Conservation (phyloP, 768 basidiomycete genomes). For the Fomitopsis pulvina region DNA sequence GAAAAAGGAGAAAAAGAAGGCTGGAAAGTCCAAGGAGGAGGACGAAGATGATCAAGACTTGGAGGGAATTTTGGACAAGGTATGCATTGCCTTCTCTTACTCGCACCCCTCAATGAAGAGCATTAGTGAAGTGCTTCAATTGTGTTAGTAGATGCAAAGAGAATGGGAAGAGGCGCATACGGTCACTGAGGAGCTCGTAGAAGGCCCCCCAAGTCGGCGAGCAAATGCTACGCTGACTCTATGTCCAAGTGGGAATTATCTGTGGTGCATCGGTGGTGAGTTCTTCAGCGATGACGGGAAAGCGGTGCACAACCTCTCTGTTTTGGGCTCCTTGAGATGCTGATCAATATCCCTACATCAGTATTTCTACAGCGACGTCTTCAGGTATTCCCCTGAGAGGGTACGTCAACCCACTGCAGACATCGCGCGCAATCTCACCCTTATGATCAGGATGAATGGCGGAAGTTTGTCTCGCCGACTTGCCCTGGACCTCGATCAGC, state of each 20-base stretch:
- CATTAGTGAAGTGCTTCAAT: neutral
- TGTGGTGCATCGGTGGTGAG: constrained; percentile 85
- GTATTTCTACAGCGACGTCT: constrained; percentile 88
- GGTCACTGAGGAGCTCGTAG: constrained; percentile 80
- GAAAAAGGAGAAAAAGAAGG: constrained; percentile 61
- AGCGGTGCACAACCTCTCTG: constrained; percentile 41
- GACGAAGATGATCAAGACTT: constrained; percentile 73
- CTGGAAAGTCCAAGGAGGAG: constrained; percentile 41
- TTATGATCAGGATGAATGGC: constrained; percentile 71
- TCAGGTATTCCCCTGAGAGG: constrained; percentile 81
- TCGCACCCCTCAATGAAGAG: neutral
- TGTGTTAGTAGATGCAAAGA: constrained; percentile 57
- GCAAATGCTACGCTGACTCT: constrained; percentile 80
- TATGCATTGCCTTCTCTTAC: constrained; percentile 22
- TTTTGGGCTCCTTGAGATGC: neutral
- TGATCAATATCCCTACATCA: constrained; percentile 19
- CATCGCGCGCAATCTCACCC: too few relatives aligned
- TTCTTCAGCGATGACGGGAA: constrained; percentile 84
- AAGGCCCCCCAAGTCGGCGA: constrained; percentile 75
- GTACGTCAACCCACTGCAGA: constrained; percentile 22
- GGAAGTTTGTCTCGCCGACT: constrained; percentile 74
- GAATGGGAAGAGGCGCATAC: constrained; percentile 81
- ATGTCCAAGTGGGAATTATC: constrained; percentile 72
- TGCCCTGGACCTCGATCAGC: constrained; percentile 87
- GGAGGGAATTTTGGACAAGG: constrained; percentile 78